Conservation (phyloP, 2,329 filamentous ascomycete species). For the Penicillium occitanis region DNA sequence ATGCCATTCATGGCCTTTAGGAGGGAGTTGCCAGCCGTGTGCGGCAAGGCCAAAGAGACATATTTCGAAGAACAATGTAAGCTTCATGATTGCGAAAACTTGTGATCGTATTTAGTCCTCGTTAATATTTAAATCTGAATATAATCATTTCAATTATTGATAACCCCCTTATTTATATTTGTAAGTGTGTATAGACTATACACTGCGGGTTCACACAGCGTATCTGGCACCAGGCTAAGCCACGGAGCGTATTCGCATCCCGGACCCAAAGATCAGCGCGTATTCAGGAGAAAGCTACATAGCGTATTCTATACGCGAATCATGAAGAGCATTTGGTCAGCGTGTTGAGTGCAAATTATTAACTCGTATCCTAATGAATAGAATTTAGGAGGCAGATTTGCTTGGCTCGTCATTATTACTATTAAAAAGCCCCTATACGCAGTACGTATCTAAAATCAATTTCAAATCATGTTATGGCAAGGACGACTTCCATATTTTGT, state of each 20-base stretch:
- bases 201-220: not conserved
- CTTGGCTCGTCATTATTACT: not conserved
- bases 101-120: not conserved
- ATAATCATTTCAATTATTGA: not conserved
- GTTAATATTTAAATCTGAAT: not conserved
- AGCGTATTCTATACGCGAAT: not conserved
- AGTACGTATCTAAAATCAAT: not conserved
- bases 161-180: not conserved
- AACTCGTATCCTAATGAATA: not conserved
- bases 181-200: not conserved
- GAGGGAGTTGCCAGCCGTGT: not conserved
- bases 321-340: not conserved
- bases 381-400: not conserved
- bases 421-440: not conserved
- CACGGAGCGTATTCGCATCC: not conserved
- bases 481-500: not conserved
- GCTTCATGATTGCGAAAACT: slow-evolving; percentile 5
- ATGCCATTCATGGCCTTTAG: slow-evolving; percentile 17
- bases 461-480: not conserved
- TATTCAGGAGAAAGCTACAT: not conserved
- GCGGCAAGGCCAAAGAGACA: slow-evolving; percentile 1
- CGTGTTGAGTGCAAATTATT: not conserved
- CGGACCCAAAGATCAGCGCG: not conserved
- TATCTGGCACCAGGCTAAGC: not conserved
- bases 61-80: not conserved